These are phyloP conservation scores for Rhynchospora tenuis DNA, from an alignment of 176 grass and related monocot species.

Conservation along the genomic window DNA sequence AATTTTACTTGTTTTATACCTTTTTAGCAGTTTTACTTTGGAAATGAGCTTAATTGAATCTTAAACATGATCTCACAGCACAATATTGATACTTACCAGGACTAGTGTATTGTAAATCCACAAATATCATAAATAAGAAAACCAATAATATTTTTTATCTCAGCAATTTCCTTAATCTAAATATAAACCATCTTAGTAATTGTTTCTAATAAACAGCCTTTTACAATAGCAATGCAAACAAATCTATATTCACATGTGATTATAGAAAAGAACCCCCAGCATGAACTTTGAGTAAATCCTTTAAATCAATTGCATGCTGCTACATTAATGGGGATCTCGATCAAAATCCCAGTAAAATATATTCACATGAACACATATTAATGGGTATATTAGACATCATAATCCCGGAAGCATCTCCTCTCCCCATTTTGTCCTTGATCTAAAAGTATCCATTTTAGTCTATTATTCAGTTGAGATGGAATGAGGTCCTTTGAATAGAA, in stretches of 20 bases:
- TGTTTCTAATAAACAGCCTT: not conserved
- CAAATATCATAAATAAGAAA: not conserved
- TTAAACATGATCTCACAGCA: not conserved
- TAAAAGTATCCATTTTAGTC: not conserved
- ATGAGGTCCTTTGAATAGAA: not conserved
- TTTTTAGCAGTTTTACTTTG: not conserved
- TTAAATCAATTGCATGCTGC: not conserved
- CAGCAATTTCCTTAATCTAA: not conserved
- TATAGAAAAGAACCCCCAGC: not conserved
- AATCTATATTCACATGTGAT: not conserved
- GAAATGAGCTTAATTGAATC: not conserved
- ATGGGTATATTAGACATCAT: not conserved
- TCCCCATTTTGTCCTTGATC: not conserved
- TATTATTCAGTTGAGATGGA: not conserved
- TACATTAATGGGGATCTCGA: not conserved
- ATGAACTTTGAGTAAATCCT: not conserved
- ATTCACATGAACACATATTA: not conserved
- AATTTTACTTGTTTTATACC: not conserved
- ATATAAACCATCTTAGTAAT: not conserved
- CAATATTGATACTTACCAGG: not conserved
- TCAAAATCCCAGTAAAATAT: not conserved
- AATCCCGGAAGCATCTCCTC: not conserved
- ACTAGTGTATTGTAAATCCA: not conserved
- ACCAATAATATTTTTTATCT: not conserved
- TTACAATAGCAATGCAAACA: not conserved